A percentile compares a stretch with the other conserved stretches of the same genome.
These are phyloP conservation scores for Asterochloris sp. DNA, from an alignment of 139 green algal species.

Conservation along the genomic window DNA sequence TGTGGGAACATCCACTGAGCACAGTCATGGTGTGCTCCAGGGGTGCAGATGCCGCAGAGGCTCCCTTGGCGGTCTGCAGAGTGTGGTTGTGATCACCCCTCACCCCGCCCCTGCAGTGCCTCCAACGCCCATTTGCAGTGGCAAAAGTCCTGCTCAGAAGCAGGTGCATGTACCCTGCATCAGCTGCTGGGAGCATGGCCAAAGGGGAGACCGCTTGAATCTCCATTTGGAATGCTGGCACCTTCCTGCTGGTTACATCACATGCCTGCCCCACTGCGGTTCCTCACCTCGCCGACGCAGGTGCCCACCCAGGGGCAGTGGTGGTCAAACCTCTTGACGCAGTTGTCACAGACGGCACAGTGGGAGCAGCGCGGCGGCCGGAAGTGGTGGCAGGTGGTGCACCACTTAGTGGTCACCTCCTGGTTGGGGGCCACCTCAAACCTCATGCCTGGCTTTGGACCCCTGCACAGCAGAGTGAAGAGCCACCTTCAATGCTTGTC, in stretches of 20 bases:
- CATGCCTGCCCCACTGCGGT: neutral
- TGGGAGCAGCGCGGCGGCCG: slow-evolving; percentile 90
- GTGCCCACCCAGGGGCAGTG: slow-evolving; percentile 98
- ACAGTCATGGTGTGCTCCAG: too few relatives aligned
- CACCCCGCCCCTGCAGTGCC: too few relatives aligned
- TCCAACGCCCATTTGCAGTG: too few relatives aligned
- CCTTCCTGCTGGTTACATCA: neutral
- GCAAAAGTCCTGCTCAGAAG: too few relatives aligned
- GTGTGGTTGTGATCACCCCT: too few relatives aligned
- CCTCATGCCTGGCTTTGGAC: neutral
- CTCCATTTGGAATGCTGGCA: neutral
- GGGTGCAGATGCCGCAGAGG: too few relatives aligned
- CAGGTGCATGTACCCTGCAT: neutral
- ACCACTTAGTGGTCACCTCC: slow-evolving; percentile 74
- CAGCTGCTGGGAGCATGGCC: neutral
- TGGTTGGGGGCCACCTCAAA: neutral
- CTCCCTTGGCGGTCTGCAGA: too few relatives aligned
- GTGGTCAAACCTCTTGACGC: slow-evolving; percentile 97
- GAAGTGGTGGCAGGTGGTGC: slow-evolving; percentile 87
- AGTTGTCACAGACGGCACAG: slow-evolving; percentile 98
- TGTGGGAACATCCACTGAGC: too few relatives aligned
- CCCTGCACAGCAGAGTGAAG: neutral
- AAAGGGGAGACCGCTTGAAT: neutral
- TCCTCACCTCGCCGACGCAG: slow-evolving; percentile 73
- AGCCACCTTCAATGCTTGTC: neutral